Evolutionary conservation across 2,329 filamentous ascomycete species (phyloP).

Genomic region (Talaromyces sp.): DNA sequence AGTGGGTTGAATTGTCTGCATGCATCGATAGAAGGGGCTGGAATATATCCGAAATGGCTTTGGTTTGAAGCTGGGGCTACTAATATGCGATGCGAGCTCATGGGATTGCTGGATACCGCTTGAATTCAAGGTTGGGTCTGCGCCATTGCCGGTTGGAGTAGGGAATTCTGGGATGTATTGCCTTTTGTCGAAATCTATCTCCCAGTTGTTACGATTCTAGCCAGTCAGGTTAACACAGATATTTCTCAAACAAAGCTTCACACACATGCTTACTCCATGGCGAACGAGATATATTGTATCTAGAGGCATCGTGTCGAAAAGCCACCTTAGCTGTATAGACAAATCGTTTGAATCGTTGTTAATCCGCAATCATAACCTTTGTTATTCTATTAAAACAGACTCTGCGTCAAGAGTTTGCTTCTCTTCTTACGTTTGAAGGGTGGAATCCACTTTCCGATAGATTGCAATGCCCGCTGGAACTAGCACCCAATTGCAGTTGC

Average conservation of each 20-base stretch:
- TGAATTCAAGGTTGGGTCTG: conserved; percentile 80
- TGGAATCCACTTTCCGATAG: not conserved
- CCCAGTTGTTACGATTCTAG: conserved; percentile 88
- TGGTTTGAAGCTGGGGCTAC: not conserved
- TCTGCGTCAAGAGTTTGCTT: not conserved
- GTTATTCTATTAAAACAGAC: not conserved
- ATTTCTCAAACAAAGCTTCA: not conserved
- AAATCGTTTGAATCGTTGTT: not conserved
- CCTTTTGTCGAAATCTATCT: conserved; percentile 75
- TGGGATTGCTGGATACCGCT: conserved; percentile 80
- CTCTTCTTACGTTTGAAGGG: not conserved
- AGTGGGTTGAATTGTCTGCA: not conserved
- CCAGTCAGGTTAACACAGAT: not conserved
- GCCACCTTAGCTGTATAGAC: not conserved
- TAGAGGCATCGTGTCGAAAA: conserved; percentile 53
- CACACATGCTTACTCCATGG: conserved; percentile 62
- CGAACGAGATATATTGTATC: conserved; percentile 70
- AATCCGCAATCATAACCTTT: not conserved
- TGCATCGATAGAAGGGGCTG: not conserved
- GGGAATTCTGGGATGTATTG: conserved; percentile 68
- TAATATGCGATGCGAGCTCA: conserved; percentile 56
- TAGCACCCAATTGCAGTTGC: not conserved
- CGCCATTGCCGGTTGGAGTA: conserved; percentile 81
- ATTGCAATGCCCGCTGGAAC: not conserved
- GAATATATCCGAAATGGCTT: not conserved